Conservation (phyloP, 352 stramenopile species). For the Pythium dissimile region DNA sequence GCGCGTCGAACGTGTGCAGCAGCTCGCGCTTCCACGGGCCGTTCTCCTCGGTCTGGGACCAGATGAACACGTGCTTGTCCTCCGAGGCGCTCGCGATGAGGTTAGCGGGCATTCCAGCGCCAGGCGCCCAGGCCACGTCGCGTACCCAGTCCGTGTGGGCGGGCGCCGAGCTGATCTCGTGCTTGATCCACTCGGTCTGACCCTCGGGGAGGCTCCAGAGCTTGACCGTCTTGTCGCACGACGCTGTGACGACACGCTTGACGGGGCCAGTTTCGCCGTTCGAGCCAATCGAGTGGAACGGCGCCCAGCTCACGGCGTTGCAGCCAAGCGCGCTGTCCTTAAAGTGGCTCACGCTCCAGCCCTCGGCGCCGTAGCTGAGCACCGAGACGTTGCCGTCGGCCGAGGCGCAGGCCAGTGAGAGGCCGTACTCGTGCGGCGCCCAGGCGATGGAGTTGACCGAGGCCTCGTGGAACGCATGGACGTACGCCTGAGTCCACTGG, state of each 20-base stretch:
- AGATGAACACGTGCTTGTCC: slow-evolving; percentile 94
- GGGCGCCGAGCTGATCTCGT: slow-evolving; percentile 65
- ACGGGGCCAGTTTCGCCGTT: slow-evolving; percentile 42
- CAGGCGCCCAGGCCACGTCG: slow-evolving; percentile 97
- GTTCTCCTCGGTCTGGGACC: slow-evolving; percentile 86
- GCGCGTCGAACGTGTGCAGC: slow-evolving; percentile 93
- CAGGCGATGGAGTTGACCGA: slow-evolving; percentile 96
- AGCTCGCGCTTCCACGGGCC: slow-evolving; percentile 89
- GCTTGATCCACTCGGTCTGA: slow-evolving; percentile 75
- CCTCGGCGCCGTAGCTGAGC: slow-evolving; percentile 75
- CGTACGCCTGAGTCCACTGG: slow-evolving; percentile 93
- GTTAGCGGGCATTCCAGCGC: slow-evolving; percentile 91
- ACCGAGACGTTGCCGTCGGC: slow-evolving; percentile 95
- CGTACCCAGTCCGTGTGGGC: slow-evolving; percentile 95
- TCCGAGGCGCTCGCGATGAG: slow-evolving; percentile 91
- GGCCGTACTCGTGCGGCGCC: slow-evolving; percentile 96
- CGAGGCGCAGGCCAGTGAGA: slow-evolving; percentile 91
- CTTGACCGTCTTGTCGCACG: slow-evolving; percentile 97
- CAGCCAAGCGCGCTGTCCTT: slow-evolving; percentile 94
- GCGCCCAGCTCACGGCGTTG: slow-evolving; percentile 97
- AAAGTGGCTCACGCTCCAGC: slow-evolving; percentile 92
- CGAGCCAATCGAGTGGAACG: slow-evolving; percentile 71
- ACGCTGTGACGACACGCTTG: slow-evolving; percentile 92
- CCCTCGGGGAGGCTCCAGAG: slow-evolving; percentile 90
- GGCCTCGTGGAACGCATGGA: slow-evolving; percentile 84